phyloP scores from a whole-genome alignment of 768 basidiomycete genomes.

The Sarcodon sp. region DNA sequence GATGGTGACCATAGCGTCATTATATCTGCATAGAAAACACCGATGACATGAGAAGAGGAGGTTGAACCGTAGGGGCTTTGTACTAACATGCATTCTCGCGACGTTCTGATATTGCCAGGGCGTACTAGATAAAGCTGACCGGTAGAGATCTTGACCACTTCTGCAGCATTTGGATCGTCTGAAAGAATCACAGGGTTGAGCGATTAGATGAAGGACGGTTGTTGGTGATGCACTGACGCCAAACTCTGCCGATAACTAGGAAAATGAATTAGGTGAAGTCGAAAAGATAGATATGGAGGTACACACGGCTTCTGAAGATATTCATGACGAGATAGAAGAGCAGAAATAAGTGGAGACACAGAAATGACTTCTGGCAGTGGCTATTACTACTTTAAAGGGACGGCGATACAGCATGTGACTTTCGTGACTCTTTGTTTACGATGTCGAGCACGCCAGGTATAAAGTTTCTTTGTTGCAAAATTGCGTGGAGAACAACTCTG shows the following conservation, averaged over 20 bases:
- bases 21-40: slow-evolving; percentile 46
- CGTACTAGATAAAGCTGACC: slow-evolving; percentile 88
- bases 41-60: neutral
- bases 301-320: slow-evolving; percentile 72
- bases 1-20: slow-evolving; percentile 91
- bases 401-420: slow-evolving; percentile 1
- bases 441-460: too few species aligned
- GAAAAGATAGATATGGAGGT: slow-evolving; percentile 1
- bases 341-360: neutral
- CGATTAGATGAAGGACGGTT: slow-evolving; percentile 1
- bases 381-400: neutral
- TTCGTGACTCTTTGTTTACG: neutral
- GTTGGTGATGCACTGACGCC: slow-evolving; percentile 52
- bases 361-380: neutral
- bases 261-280: slow-evolving; percentile 9
- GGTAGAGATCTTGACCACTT: slow-evolving; percentile 87
- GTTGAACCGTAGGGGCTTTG: neutral
- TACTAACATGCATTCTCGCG: slow-evolving; percentile 93
- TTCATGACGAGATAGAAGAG: slow-evolving; percentile 39
- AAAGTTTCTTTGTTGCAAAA: too few species aligned
- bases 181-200: slow-evolving; percentile 15
- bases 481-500: too few species aligned
- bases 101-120: slow-evolving; percentile 82
- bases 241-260: slow-evolving; percentile 82
- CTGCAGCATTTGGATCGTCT: slow-evolving; percentile 92